A percentile compares a stretch with the other conserved stretches of the same genome.
Conservation (phyloP, 306 rosid species). For the Rosa rugosa region DNA sequence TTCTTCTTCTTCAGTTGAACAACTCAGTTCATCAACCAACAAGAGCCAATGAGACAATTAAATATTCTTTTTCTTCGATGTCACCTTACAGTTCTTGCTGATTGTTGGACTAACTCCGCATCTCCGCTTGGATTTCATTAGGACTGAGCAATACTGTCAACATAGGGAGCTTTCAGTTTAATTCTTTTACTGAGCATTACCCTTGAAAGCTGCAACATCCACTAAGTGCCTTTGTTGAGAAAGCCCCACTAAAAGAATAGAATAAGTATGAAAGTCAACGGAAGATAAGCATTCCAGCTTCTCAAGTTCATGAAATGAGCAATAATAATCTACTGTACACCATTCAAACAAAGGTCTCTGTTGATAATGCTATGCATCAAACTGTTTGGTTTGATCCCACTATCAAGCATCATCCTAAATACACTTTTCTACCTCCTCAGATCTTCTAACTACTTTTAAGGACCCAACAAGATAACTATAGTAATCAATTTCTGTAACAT, state of each 20-base stretch:
- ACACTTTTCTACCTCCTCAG: slow-evolving; percentile 61
- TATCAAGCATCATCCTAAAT: slow-evolving; percentile 59
- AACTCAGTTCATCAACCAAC: background rate
- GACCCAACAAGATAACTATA: slow-evolving; percentile 65
- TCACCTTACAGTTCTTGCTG: slow-evolving; percentile 27
- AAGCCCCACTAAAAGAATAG: slow-evolving; percentile 59
- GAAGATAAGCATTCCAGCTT: slow-evolving; percentile 44
- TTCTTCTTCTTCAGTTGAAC: background rate
- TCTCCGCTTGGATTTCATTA: slow-evolving; percentile 46
- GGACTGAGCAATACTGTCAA: slow-evolving; percentile 35
- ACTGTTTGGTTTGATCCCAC: slow-evolving; percentile 54
- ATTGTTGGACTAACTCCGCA: slow-evolving; percentile 43
- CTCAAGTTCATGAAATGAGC: slow-evolving; percentile 57
- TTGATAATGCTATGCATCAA: slow-evolving; percentile 62
- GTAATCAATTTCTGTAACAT: slow-evolving; percentile 55
- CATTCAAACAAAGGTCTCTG: slow-evolving; percentile 47
- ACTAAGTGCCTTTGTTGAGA: slow-evolving; percentile 39
- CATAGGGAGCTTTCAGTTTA: slow-evolving; percentile 39
- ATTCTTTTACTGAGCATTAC: slow-evolving; percentile 62
- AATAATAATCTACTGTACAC: slow-evolving; percentile 45
- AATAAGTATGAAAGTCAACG: slow-evolving; percentile 45
- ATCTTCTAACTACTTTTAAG: slow-evolving; percentile 41
- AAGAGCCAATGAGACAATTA: background rate
- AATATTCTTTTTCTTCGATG: background rate
- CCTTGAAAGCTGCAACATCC: slow-evolving; percentile 60